These are phyloP conservation scores for Arthrobotrys entomopaga DNA, from an alignment of 2,329 filamentous ascomycete species.

Conservation along the genomic window DNA sequence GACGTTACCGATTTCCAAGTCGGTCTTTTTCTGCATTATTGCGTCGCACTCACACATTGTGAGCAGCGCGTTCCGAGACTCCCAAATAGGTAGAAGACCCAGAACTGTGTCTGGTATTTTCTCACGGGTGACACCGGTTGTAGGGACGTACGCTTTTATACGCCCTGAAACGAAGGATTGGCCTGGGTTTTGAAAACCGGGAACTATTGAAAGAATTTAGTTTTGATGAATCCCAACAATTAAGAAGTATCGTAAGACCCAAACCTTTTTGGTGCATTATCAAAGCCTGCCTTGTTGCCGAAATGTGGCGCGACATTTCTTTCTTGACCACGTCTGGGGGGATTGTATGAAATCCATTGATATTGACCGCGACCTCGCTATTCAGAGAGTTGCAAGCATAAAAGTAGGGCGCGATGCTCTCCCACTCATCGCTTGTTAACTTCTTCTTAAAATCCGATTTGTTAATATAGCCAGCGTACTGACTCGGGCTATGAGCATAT, in stretches of 20 bases:
- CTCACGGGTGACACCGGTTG: no score
- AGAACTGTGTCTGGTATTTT: no score
- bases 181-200: neutral
- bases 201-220: no score
- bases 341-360: conserved; percentile 7
- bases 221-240: no score
- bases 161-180: no score
- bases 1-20: neutral
- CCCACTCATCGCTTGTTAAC: conserved; percentile 14
- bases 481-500: neutral
- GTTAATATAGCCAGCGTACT: conserved; percentile 10
- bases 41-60: no score
- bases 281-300: neutral
- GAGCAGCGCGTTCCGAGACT: no score
- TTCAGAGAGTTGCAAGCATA: conserved; percentile 8
- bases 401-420: conserved; percentile 19
- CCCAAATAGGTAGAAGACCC: no score
- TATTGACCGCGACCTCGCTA: conserved; percentile 1
- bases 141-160: no score
- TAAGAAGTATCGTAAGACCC: no score
- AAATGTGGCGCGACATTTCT: conserved; percentile 1
- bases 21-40: no score
- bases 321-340: conserved; percentile 15
- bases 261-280: conserved; percentile 18
- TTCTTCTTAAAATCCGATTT: conserved; percentile 21